phyloP scores from a whole-genome alignment of 2,329 filamentous ascomycete genomes.

The Penicillium occitanis region DNA sequence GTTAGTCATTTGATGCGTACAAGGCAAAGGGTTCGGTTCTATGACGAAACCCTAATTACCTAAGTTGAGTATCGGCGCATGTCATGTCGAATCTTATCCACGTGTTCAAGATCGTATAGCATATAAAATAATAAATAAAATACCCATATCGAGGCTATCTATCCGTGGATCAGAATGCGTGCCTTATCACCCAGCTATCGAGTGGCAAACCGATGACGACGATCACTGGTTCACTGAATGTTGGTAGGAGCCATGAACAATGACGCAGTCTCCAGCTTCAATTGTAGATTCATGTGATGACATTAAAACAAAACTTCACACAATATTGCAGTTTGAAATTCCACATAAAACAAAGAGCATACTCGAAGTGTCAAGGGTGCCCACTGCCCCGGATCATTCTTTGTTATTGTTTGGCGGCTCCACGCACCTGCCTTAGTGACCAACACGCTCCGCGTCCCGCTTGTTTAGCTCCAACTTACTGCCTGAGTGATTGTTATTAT shows the following conservation, averaged over 20 bases:
- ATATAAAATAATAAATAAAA: neutral
- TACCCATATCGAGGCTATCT: too few relatives aligned
- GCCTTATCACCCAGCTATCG: neutral
- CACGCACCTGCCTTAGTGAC: constrained; percentile 13
- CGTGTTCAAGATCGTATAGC: neutral
- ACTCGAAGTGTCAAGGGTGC: neutral
- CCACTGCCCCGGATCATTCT: neutral
- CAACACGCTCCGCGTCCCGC: constrained; percentile 14
- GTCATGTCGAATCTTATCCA: neutral
- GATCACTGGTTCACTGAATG: neutral
- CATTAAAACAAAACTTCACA: too few relatives aligned
- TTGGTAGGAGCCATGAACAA: neutral
- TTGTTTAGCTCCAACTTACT: constrained; percentile 12
- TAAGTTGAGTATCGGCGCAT: neutral
- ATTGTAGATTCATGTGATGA: too few relatives aligned
- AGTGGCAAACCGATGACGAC: constrained; percentile 6
- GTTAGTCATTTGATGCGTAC: neutral
- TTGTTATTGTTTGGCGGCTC: constrained; percentile 13
- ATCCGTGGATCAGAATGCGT: neutral
- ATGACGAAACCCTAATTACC: neutral
- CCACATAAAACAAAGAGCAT: neutral
- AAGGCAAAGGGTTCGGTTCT: neutral
- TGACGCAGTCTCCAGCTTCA: neutral
- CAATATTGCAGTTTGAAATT: too few relatives aligned
- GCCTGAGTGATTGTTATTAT: neutral